Conservation (phyloP, 108 stramenopile genomes). For the Fragilariopsis cylindrus region DNA sequence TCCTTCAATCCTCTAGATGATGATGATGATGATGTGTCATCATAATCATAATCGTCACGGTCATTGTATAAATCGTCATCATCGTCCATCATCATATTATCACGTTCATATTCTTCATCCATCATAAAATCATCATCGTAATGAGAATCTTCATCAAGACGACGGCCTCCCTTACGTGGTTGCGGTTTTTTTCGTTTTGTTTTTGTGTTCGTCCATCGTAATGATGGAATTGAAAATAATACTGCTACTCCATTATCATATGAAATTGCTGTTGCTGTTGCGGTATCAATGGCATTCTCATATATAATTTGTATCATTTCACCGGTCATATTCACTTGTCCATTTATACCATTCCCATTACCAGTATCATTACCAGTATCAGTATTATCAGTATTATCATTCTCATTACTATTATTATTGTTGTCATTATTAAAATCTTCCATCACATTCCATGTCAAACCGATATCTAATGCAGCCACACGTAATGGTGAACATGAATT, state of each 20-base stretch:
- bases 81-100: not conserved
- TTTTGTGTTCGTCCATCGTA: slow-evolving; percentile 17
- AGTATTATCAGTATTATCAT: too few relatives aligned
- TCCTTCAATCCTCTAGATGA: not conserved
- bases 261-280: not conserved
- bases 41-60: not conserved
- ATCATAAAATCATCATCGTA: not conserved
- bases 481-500: slow-evolving; percentile 60
- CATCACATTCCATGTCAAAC: slow-evolving; percentile 18
- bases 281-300: slow-evolving; percentile 24
- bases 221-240: not conserved
- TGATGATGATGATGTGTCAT: slow-evolving; percentile 7
- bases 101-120: not conserved
- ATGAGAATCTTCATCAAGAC: not conserved
- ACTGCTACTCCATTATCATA: not conserved
- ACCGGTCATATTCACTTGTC: slow-evolving; percentile 4
- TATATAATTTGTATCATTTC: slow-evolving; percentile 14
- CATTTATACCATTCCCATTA: not conserved
- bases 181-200: not conserved
- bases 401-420: not conserved
- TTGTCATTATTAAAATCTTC: slow-evolving; percentile 32
- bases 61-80: not conserved
- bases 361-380: too few relatives aligned
- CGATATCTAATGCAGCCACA: slow-evolving; percentile 60
- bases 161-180: not conserved